Evolutionary conservation across 1,284 basidiomycete species (phyloP), one percentile per base, ranked within the genome.

Genomic region (Boletus smithii): DNA sequence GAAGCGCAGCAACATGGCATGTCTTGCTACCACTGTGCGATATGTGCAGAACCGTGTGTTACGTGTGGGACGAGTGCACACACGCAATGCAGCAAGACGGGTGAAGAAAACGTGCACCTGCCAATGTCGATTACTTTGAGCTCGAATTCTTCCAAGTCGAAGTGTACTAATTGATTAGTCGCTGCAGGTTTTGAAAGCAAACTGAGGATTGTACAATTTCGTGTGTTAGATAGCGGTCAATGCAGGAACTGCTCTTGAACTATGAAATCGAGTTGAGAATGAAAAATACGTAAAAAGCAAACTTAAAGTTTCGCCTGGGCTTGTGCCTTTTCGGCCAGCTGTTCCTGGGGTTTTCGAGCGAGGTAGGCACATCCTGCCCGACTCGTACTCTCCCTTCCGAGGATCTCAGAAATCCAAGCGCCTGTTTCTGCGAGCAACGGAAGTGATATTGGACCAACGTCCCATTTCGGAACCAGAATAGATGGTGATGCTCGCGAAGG

Each of bases 341-440:
- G 48, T 16, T 61, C 68, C 33, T 73, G 62, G 45, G 61, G 59
- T 54, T 69, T 71, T 48, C 72, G 71, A n/a, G 87, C 84, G 41
- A 80, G 68, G 34, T 88, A 71, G n/a, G 91, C 91, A 50, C 77
- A 76, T 0, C 88, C 91, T 0, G 85, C 91, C n/a, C 89, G 75
- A 66, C 89, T 93, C 38, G 79, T 82, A 54, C 82, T 92, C 57
- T 78, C 72, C 48, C 85, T 73, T 1, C 81, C 80, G 6, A 95
- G 72, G 50, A 73, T 62, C 49, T 77, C 72, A 30, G 81, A 86
- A 41, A 95, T 85, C 91, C 91, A 95, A 63, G 78, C 81, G 0
- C 91, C 92, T 16, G 84, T 82, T 39, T 85, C 79, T 1, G 81
- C 85, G 37, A 95, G 71, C 53, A 76, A 69, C 16, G 81, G 76